phyloP scores from a whole-genome alignment of 148 eudicot species.

The Silene conica region DNA sequence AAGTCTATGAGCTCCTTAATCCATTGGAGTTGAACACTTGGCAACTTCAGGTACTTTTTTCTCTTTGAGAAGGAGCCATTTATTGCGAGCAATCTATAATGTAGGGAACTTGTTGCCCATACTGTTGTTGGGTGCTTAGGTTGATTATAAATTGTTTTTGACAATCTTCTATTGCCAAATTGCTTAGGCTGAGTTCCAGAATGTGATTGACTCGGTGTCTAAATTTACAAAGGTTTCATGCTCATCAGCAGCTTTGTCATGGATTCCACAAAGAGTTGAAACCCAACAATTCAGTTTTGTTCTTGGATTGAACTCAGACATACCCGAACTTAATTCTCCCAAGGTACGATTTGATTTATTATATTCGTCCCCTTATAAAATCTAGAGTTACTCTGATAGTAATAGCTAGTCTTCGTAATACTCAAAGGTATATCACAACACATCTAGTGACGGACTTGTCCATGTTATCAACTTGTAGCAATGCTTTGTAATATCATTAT shows the following conservation, averaged over 20 bases:
- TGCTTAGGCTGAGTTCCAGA: conserved; percentile 85
- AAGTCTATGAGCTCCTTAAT: conserved; percentile 72
- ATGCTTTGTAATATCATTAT: too few relatives aligned
- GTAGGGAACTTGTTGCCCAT: background rate
- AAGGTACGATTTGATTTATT: conserved; percentile 33
- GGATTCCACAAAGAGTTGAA: conserved; percentile 75
- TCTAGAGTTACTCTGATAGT: background rate
- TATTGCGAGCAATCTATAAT: background rate
- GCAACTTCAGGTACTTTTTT: conserved; percentile 83
- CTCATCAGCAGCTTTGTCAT: conserved; percentile 74
- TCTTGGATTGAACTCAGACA: conserved; percentile 71
- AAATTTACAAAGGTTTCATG: conserved; percentile 68
- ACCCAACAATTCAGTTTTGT: conserved; percentile 79
- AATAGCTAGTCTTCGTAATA: background rate
- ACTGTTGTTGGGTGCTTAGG: background rate
- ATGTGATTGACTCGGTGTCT: conserved; percentile 70
- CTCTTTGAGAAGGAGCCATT: background rate
- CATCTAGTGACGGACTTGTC: too few relatives aligned
- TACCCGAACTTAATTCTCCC: conserved; percentile 59
- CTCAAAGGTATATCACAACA: too few relatives aligned
- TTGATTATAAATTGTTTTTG: background rate
- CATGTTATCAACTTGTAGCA: too few relatives aligned
- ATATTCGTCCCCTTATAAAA: background rate
- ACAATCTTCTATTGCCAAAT: conserved; percentile 14
- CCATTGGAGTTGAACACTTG: conserved; percentile 72